A percentile compares a stretch with the other conserved stretches of the same genome.
phyloP scores from a whole-genome alignment of 441 rosid species.

The Raphanus hybrid region DNA sequence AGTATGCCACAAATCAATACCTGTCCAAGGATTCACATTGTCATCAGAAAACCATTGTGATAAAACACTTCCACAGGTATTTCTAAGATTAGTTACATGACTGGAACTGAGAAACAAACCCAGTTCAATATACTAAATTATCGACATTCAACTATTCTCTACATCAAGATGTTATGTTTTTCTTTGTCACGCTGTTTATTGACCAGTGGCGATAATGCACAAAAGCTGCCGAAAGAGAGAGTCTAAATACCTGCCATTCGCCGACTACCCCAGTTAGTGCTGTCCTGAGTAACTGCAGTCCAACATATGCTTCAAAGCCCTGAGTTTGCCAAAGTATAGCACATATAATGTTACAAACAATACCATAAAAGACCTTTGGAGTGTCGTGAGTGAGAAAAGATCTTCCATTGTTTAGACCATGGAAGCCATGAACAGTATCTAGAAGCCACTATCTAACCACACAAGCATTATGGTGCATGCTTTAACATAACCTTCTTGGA shows the following conservation, averaged over 20 bases:
- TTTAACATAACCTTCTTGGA: background rate
- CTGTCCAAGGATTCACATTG: conserved; percentile 50
- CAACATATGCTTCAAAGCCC: conserved; percentile 97
- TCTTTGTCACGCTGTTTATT: background rate
- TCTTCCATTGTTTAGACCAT: conserved; percentile 16
- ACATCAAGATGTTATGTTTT: background rate
- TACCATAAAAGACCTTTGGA: conserved; percentile 3
- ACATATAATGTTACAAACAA: conserved; percentile 16
- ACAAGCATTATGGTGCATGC: conserved; percentile 4
- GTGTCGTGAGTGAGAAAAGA: background rate
- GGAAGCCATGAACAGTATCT: background rate
- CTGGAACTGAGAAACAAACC: conserved; percentile 12
- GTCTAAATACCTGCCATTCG: conserved; percentile 83
- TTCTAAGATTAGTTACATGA: background rate
- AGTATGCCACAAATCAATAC: conserved; percentile 80
- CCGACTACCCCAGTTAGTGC: conserved; percentile 75
- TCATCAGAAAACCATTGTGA: conserved; percentile 3
- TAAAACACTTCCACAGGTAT: background rate
- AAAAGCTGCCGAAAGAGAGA: conserved; percentile 7
- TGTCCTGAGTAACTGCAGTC: conserved; percentile 79
- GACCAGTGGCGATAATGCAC: background rate
- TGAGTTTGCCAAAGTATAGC: conserved; percentile 35
- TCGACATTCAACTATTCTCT: conserved; percentile 1
- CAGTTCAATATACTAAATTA: background rate
- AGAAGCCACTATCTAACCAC: background rate